phyloP scores from a whole-genome alignment of 176 grass and related monocot species.

The Carex cristatella region DNA sequence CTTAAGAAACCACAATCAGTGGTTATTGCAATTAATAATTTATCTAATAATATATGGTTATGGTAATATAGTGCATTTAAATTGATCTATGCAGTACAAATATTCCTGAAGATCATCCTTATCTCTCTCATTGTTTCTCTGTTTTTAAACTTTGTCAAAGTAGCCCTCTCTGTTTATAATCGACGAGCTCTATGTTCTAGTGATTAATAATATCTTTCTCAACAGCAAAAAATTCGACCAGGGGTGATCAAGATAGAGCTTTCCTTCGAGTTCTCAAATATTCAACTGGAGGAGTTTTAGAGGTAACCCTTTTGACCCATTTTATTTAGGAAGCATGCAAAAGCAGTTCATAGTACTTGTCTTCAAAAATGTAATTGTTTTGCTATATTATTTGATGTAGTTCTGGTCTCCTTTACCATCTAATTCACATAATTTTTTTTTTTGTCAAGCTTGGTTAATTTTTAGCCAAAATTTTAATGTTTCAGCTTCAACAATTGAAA shows the following conservation, averaged over 20 bases:
- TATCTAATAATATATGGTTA: background rate
- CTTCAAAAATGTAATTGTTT: background rate
- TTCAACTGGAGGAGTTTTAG: constrained; percentile 92
- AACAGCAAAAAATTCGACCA: constrained; percentile 79
- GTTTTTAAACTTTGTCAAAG: background rate
- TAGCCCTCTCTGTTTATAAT: background rate
- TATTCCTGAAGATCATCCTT: background rate
- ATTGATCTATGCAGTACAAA: background rate
- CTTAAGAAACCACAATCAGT: background rate
- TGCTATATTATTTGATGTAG: background rate
- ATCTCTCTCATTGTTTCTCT: background rate
- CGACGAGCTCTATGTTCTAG: background rate
- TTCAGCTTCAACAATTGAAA: background rate
- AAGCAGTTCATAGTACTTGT: background rate
- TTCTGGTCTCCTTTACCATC: background rate
- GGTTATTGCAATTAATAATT: background rate
- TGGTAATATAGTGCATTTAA: background rate
- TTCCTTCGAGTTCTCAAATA: constrained; percentile 94
- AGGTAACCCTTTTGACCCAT: constrained; percentile 52
- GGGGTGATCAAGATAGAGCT: constrained; percentile 64
- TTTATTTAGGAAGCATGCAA: background rate
- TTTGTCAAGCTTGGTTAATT: background rate
- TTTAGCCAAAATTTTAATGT: background rate
- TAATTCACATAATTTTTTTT: background rate
- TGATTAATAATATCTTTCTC: constrained; percentile 26